These are phyloP conservation scores for Neltuma alba DNA, from an alignment of 306 rosid genomes.

Conservation along the genomic window DNA sequence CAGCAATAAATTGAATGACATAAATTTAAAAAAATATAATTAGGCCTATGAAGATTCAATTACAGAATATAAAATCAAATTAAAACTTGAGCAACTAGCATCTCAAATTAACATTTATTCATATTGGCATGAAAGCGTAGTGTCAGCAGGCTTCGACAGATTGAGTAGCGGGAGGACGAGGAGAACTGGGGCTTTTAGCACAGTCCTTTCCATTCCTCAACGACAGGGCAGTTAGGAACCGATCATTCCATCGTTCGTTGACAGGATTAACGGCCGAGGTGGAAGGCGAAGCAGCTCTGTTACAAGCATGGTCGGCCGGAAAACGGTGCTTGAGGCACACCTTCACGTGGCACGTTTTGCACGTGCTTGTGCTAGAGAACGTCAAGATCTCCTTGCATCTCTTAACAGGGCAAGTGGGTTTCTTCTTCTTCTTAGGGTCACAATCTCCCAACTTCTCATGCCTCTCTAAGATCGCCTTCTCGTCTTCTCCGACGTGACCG, in stretches of 20 bases:
- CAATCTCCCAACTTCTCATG: conserved; percentile 67
- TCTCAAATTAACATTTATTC: background rate
- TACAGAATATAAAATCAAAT: background rate
- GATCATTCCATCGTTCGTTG: conserved; percentile 51
- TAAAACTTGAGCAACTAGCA: background rate
- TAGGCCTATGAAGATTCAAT: background rate
- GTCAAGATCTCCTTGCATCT: conserved; percentile 78
- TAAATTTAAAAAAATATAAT: background rate
- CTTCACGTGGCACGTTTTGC: conserved; percentile 72
- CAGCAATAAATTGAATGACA: background rate
- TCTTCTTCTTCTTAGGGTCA: conserved; percentile 78
- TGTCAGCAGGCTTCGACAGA: conserved; percentile 58
- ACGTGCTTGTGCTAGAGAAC: conserved; percentile 68
- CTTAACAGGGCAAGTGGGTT: conserved; percentile 67
- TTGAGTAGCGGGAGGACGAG: conserved; percentile 40
- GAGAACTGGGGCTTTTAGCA: conserved; percentile 51
- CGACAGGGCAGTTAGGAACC: conserved; percentile 61
- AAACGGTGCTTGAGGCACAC: conserved; percentile 88
- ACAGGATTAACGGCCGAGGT: background rate
- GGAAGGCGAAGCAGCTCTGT: conserved; percentile 11
- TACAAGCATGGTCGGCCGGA: conserved; percentile 77
- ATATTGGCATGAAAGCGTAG: background rate
- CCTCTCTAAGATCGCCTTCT: conserved; percentile 50
- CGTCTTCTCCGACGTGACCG: conserved; percentile 50
- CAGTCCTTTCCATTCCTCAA: conserved; percentile 65